Base-by-base conservation (phyloP, 2,329 filamentous ascomycete genomes). In the Diaporthe caulivora region DNA sequence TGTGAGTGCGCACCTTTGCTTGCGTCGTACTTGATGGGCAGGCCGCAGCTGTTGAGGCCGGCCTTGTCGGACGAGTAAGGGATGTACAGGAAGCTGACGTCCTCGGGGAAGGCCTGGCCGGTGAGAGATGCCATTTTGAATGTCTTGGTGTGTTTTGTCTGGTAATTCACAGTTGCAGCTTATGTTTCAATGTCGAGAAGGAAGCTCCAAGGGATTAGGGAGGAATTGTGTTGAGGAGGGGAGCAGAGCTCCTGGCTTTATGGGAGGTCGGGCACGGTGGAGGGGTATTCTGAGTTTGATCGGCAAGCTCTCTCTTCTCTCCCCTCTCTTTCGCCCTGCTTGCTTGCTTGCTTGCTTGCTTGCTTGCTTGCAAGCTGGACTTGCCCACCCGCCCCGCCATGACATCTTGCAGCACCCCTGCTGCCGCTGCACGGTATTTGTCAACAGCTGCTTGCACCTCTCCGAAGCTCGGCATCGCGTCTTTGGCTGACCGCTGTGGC, bases 71-170 rank as follows among this genome's bases (percentile, higher is more conserved):
- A 86, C 18, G 91, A 89, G 83, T 94, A 94, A 75, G 94, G 92
- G 78, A 97, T 90, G 89, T 95, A 97, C 80, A 91, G 93, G 88
- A 98, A 98, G 83, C 88, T 87, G 75, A 97, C 92, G 79, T 89
- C 93, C 78, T 91, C 86, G 78, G 95, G 95, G 89, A 98, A 96
- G 82, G 87, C 87, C 83, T 97, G 94, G 81, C 95, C 95, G 82
- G 89, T 89, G 37, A 73, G 67, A n/a, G 71, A 68, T 54, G 74
- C 67, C 74, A 75, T 75, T 42, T 40, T 71, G 67, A 26, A 11
- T 31, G 29, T 83, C 95, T 92, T 9, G 44, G 18, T 9, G 29
- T 34, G 29, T 49, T 62, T 13, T 29, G 44, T 15, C 0, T n/a
- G 26, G 24, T n/a, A 13, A 49, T 15, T 70, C 8, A 29, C 21